Evolutionary conservation across 2,329 filamentous ascomycete genomes (phyloP), one percentile per base, ranked within the genome.

Genomic region (Aureobasidium sp.): DNA sequence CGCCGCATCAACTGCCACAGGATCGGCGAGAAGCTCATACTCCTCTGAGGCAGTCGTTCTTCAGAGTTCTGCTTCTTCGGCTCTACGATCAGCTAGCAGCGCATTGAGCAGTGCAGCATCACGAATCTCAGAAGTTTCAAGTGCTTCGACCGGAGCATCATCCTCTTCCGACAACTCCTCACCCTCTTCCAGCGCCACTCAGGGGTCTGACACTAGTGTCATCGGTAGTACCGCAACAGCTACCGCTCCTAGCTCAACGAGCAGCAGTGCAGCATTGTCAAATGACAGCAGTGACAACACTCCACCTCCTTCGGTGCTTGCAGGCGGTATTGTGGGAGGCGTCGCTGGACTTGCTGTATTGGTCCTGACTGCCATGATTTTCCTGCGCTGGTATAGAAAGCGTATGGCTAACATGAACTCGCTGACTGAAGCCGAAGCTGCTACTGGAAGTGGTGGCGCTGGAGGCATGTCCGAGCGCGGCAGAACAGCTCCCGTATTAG

Each of bases 291-390:
- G 66, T 34, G 65, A 68, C 17, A 66, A 63, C 37, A 70, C 73
- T 23, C 71, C 78, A 7, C 74, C 76, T 48, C 83, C 81, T 27
- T 79, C 79, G 17, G 78, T 79, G 63, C 80, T 87, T 3, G 82
- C 85, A 23, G 84, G 84, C 8, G 84, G 83, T 51, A 82, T 87
- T n/a, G 77, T 87, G 29, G 84, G 84, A 17, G 84, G 84, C 50
- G 77, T 85, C 55, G 83, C 83, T 37, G 84, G 83, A 32, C 68
- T 82, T 37, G 80, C 82, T 13, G 69, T 84, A 8, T 68, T 84
- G 8, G 68, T 82, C 9, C 68, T 80, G 12, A 72, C 82, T 36
- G 70, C 84, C 12, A 70, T 86, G 58, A 71, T 85, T 36, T 71
- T 85, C 60, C 73, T 84, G 51, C 76, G 78, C 63, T 80, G 81